Evolutionary conservation across 352 stramenopile species (phyloP).

Genomic region (Pythium brachiatum): DNA sequence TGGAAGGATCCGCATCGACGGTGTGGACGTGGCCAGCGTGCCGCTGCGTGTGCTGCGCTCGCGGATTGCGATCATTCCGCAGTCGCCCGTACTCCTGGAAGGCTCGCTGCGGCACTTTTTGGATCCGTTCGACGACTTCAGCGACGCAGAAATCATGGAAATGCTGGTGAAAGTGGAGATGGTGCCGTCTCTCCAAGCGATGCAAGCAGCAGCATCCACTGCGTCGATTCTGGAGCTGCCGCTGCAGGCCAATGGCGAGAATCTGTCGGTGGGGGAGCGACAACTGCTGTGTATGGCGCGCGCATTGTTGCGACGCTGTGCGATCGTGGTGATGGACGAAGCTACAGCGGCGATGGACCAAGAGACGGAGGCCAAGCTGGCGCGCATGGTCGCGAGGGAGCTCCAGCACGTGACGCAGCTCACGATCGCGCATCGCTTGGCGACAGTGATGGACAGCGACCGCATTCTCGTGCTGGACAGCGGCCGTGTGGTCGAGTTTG

Average conservation of each 20-base stretch:
- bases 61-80: slow-evolving; percentile 92
- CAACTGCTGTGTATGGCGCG: slow-evolving; percentile 91
- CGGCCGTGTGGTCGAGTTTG: slow-evolving; percentile 83
- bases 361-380: slow-evolving; percentile 56
- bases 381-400: slow-evolving; percentile 74
- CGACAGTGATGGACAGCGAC: slow-evolving; percentile 91
- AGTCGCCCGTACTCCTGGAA: slow-evolving; percentile 90
- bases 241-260: slow-evolving; percentile 88
- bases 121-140: slow-evolving; percentile 88
- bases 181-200: background rate
- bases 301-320: slow-evolving; percentile 75
- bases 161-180: slow-evolving; percentile 60
- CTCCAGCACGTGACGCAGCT: slow-evolving; percentile 87
- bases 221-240: slow-evolving; percentile 48
- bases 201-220: slow-evolving; percentile 17
- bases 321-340: slow-evolving; percentile 93
- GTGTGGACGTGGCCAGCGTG: slow-evolving; percentile 23
- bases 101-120: slow-evolving; percentile 90
- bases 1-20: slow-evolving; percentile 30
- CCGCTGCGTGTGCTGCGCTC: slow-evolving; percentile 46
- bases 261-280: slow-evolving; percentile 92
- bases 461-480: slow-evolving; percentile 87
- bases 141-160: slow-evolving; percentile 63
- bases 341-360: slow-evolving; percentile 77
- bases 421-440: slow-evolving; percentile 92